Base-by-base conservation (phyloP, 163 green algal genomes). In the Volvox carteri region DNA sequence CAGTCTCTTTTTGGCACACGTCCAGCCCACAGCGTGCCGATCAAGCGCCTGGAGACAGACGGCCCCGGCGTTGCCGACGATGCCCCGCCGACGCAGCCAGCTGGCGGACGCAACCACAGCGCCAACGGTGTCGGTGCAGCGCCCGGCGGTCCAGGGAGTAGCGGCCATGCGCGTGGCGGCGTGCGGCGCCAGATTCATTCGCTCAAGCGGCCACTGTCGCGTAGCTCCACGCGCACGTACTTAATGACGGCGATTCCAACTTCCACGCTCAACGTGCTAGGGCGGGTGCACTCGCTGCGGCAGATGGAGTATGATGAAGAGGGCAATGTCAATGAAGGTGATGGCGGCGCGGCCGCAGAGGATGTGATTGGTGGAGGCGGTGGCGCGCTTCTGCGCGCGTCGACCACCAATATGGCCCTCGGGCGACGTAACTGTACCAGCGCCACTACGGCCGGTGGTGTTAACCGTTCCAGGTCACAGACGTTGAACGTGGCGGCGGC, bases 181-280 rank as follows among this genome's bases (percentile, higher is more conserved):
- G 83, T 88, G 50, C 67, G 68, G 35, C 67, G 83, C 2, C 83
- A 88, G 68, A 1, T 60, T 12, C 8, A 81, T 35, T 46, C 68
- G 5, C 83, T 88, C 1, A 88, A 81, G 50, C 83, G 68, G 68
- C 83, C 83, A 37, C 23, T 81, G 44, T 81, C 65, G 67, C 83
- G 83, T 28, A 74, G 39, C 83, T 83, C 68, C 68, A 88, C 83
- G 30, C 83, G 83, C 12, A 39, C 35, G 19, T 81, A 75, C 68
- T 35, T 88, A 11, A 58, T 73, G 12, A 81, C 54, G 3, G 48
- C 50, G 16, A 28, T 88, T 39, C 37, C 83, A 28, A 88, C 83
- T 4, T 88, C 83, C 35, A 88, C 83, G 18, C 83, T 88, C 1
- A 81, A 73, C 50, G 68, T 88, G 0, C 28, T 88, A 4, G 83